phyloP scores from a whole-genome alignment of 2,329 filamentous ascomycete species.

The Paraconiothyrium brasiliense region DNA sequence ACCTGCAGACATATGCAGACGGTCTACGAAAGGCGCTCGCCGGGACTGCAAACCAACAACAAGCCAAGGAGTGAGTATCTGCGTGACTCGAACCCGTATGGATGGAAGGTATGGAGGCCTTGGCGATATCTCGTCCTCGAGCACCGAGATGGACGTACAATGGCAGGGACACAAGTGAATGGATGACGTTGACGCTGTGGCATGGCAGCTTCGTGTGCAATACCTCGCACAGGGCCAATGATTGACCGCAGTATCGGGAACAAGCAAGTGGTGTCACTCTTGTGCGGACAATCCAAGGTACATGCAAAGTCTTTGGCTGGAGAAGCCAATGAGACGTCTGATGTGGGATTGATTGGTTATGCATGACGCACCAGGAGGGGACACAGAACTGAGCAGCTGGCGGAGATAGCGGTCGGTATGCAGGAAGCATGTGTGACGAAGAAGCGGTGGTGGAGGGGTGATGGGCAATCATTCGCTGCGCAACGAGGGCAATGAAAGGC shows the following conservation, averaged over 20 bases:
- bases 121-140: constrained; percentile 19
- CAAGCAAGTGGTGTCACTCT: constrained; percentile 8
- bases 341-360: constrained; percentile 13
- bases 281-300: constrained; percentile 13
- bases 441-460: constrained; percentile 19
- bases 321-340: constrained; percentile 16
- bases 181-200: constrained; percentile 4
- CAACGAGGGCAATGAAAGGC: not conserved
- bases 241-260: constrained; percentile 12
- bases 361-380: constrained; percentile 16
- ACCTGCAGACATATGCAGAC: not conserved
- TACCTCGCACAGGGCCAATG: constrained; percentile 15
- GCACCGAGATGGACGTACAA: constrained; percentile 10
- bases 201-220: constrained; percentile 13
- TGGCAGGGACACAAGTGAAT: not conserved
- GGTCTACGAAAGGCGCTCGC: not conserved
- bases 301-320: constrained; percentile 14
- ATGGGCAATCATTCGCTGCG: constrained; percentile 9
- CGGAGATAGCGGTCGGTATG: constrained; percentile 19
- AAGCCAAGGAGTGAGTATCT: not conserved
- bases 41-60: not conserved
- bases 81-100: constrained; percentile 7
- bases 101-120: constrained; percentile 13
- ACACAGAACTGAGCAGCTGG: constrained; percentile 17
- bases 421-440: constrained; percentile 23